Percentiles rank a stretch among this genome's conserved stretches.
Evolutionary conservation across 352 stramenopile species (phyloP).

Genomic region (Pythium phragmitis): DNA sequence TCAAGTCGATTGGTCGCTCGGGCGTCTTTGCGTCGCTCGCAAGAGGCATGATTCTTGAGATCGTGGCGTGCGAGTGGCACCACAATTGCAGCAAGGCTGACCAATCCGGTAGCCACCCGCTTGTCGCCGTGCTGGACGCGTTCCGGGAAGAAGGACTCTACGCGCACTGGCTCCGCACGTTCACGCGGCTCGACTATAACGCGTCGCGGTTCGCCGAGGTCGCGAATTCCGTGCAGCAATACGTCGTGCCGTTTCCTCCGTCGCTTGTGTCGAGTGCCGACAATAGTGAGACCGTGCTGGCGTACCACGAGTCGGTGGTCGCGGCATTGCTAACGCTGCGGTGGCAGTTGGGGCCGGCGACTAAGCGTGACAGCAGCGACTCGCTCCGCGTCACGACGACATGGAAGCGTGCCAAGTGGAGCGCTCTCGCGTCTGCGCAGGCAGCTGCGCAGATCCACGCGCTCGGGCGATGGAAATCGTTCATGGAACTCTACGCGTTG

Average conservation of each 20-base stretch:
- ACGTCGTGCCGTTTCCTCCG: constrained; percentile 13
- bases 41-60: constrained; percentile 57
- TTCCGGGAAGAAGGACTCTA: constrained; percentile 66
- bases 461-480: constrained; percentile 58
- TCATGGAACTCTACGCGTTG: constrained; percentile 70
- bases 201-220: constrained; percentile 29
- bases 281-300: constrained; percentile 24
- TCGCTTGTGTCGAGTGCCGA: constrained; percentile 2
- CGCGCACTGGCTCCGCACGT: constrained; percentile 66
- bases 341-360: constrained; percentile 19
- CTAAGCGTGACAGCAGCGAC: not conserved
- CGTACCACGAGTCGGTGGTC: constrained; percentile 25
- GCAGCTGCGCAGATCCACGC: constrained; percentile 53
- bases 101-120: constrained; percentile 27
- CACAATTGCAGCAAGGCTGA: constrained; percentile 32
- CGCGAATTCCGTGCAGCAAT: constrained; percentile 24
- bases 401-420: constrained; percentile 23
- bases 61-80: constrained; percentile 68
- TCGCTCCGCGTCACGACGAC: constrained; percentile 27
- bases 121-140: constrained; percentile 50
- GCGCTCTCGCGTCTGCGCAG: not conserved
- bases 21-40: constrained; percentile 60
- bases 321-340: constrained; percentile 10
- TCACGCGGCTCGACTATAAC: constrained; percentile 59
- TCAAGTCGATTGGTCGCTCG: constrained; percentile 45